phyloP scores from a whole-genome alignment of 2,329 filamentous ascomycete genomes.

The Trematosphaeria pertusa region DNA sequence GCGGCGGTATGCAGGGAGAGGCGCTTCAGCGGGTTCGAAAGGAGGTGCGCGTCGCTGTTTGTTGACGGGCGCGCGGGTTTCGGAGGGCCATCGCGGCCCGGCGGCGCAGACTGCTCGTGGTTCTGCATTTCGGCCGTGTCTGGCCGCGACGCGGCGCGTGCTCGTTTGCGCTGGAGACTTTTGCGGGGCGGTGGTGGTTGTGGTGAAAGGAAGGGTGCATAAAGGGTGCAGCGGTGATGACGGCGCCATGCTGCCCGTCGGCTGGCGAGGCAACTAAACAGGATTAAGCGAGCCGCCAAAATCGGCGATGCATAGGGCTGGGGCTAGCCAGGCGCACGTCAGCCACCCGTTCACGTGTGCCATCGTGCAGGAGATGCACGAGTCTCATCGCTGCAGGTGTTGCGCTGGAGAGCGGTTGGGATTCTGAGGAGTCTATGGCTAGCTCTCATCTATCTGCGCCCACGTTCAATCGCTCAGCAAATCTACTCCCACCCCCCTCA shows the following conservation, averaged over 20 bases:
- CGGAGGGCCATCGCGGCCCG: constrained; percentile 12
- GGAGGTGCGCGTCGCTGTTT: constrained; percentile 45
- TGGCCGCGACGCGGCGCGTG: constrained; percentile 34
- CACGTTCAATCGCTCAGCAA: constrained; percentile 32
- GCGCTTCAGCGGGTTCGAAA: constrained; percentile 43
- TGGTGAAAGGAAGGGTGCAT: constrained; percentile 23
- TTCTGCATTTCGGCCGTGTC: constrained; percentile 36
- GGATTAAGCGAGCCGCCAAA: constrained; percentile 20
- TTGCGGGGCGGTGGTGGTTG: constrained; percentile 7
- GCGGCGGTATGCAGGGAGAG: constrained; percentile 46
- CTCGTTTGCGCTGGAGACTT: constrained; percentile 10
- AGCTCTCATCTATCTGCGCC: too few relatives aligned
- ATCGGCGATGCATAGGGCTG: constrained; percentile 20
- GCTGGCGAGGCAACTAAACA: constrained; percentile 16
- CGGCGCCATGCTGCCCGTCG: constrained; percentile 12
- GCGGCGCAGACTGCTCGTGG: constrained; percentile 18
- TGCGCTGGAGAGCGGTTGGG: too few relatives aligned
- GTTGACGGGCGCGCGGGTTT: constrained; percentile 30
- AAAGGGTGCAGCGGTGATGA: constrained; percentile 24
- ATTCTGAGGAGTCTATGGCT: too few relatives aligned
- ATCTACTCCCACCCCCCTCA: constrained; percentile 76
- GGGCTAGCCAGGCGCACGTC: too few relatives aligned
- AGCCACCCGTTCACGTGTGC: too few relatives aligned
- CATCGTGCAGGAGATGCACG: too few relatives aligned
- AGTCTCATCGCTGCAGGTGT: too few relatives aligned